Evolutionary conservation across 1,284 basidiomycete genomes (phyloP).

Genomic region (Mrakiaceae sp.): DNA sequence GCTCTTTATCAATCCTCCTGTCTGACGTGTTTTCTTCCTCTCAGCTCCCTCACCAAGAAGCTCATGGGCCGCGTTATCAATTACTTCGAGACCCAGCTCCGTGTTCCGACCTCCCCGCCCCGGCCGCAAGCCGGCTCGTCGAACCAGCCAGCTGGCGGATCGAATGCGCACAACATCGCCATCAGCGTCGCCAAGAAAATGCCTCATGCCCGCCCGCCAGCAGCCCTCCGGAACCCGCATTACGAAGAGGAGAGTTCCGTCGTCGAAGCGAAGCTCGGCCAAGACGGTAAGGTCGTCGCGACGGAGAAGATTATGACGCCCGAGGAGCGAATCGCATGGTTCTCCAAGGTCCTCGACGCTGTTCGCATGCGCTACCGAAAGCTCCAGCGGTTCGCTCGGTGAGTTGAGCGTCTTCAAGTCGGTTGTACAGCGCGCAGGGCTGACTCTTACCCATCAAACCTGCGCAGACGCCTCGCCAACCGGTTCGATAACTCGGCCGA

Average conservation of each 20-base stretch:
- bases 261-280: conserved; percentile 3
- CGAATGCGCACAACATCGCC: background rate
- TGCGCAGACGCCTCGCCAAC: conserved; percentile 56
- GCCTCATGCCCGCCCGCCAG: background rate
- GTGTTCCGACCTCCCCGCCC: conserved; percentile 46
- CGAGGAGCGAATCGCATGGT: conserved; percentile 77
- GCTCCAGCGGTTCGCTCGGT: conserved; percentile 85
- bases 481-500: conserved; percentile 94
- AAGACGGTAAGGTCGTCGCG: conserved; percentile 2
- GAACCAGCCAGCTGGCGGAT: background rate
- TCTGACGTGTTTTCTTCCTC: too few species aligned
- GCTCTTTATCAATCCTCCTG: background rate
- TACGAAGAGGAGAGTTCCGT: conserved; percentile 12
- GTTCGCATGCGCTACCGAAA: conserved; percentile 88
- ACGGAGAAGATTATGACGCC: conserved; percentile 49
- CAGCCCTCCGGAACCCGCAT: conserved; percentile 3
- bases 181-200: background rate
- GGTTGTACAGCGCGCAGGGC: background rate
- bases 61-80: conserved; percentile 80
- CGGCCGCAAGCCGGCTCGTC: too few species aligned
- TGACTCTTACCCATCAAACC: background rate
- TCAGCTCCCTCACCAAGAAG: conserved; percentile 71
- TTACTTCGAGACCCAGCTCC: conserved; percentile 88
- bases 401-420: conserved; percentile 20
- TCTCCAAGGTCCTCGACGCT: conserved; percentile 84